Evolutionary conservation across 2,329 filamentous ascomycete genomes (phyloP), one percentile per base, ranked within the genome.

Genomic region (Geosmithia flava): DNA sequence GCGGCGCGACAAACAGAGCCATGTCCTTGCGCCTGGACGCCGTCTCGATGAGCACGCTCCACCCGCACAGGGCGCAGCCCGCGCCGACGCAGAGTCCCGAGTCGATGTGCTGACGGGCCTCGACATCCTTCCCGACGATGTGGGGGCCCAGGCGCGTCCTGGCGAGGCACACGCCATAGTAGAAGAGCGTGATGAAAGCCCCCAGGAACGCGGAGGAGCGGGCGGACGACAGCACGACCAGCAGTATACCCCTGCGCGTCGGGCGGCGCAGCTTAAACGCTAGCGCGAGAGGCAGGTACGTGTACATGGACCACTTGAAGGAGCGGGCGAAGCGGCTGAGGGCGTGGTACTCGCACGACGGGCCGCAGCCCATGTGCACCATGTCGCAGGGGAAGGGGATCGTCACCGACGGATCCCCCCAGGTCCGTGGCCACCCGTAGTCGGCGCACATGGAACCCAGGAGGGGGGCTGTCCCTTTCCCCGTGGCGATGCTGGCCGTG

Each of bases 101-200:
- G 50, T 83, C 79, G 50, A 83, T 75, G 46, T 58, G 61, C 58
- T 79, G 75, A 23, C 72, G 64, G 20, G 66, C 58, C 1, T 60
- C 54, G 1, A 62, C 62, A 51, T 78, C 72, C 17, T 60, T 68
- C n/a, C 78, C 75, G 20, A 90, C 67, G 13, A 91, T 20, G 33
- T 61, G 75, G 0, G 88, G 88, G 0, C 87, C 87, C 7, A 93
- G 51, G 11, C 85, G 75, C 1, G 82, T 89, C 43, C 88, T 78
- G 6, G 80, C 72, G 0, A 94, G 76, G 59, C 88, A 95, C 3
- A 94, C 84, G 27, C 84, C 81, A 60, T 94, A 94, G 68, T 90
- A 94, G 62, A 91, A 93, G 11, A 89, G 67, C 1, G 79, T 71
- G 53, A 94, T 84, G 62, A 91, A 94, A 0, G 80, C 68, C 3